Percentiles rank a stretch among this genome's conserved stretches.
These are phyloP conservation scores for Pseudogymnoascus pannorum DNA, from an alignment of 2,329 filamentous ascomycete genomes.

Conservation along the genomic window DNA sequence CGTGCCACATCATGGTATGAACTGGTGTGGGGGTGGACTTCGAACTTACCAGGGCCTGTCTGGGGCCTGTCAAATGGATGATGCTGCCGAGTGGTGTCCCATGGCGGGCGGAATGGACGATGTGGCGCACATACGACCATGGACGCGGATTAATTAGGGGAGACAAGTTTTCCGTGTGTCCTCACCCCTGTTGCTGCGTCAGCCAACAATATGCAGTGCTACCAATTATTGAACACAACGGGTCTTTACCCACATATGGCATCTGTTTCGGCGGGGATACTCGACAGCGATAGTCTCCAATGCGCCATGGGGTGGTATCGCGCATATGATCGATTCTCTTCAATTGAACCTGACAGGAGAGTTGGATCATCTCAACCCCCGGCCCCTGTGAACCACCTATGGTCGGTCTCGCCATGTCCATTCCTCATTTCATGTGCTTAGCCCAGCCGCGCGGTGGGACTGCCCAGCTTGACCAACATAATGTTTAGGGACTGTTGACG, in stretches of 20 bases:
- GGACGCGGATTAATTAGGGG: background rate
- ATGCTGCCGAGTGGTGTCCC: background rate
- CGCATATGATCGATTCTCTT: background rate
- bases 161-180: background rate
- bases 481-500: background rate
- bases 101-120: background rate
- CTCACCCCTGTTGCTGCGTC: background rate
- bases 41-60: background rate
- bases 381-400: background rate
- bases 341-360: background rate
- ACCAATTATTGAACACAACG: background rate
- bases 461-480: background rate
- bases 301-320: background rate
- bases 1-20: background rate
- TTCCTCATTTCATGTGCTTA: background rate
- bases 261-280: background rate
- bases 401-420: background rate
- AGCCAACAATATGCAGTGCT: slow-evolving; percentile 1
- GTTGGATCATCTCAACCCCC: background rate
- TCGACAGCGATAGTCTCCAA: background rate
- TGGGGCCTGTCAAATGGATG: background rate
- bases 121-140: background rate
- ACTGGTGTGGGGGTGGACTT: background rate
- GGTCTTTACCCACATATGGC: background rate
- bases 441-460: background rate